Base-by-base conservation (phyloP, 73 alveolate species). In the Paramecium tetraurelia region DNA sequence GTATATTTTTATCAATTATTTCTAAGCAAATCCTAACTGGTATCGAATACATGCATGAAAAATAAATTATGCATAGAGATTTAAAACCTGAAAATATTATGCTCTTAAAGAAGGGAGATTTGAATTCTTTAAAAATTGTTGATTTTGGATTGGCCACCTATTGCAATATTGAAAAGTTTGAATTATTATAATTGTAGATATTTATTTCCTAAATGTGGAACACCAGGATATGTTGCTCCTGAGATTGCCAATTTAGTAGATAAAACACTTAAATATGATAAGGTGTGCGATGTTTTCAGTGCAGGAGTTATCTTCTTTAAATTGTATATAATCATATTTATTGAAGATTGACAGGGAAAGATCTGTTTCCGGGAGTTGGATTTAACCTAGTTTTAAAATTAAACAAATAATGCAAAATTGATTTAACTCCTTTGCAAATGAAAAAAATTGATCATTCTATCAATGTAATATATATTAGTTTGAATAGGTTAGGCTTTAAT, bases 171-270 rank as follows among this genome's bases (percentile, higher is more conserved):
- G 88, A 89, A n/a, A 77, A 77, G 63, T 89, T 68, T 40, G 1
- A 5, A 38, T 7, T 35, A 75, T 63, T 10, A 29, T 35, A 75
- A 38, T 16, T 38, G 2, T 36, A 75, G 87, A 75, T 75, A 44
- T 80, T 43, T 89, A 69, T 89, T 89, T 83, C 92, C 86, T 48
- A 86, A 77, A 69, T 72, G 95, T 77, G 98, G 98, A 2, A 96
- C 97, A 5, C 92, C 95, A 10, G 98, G 96, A 38, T 94, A 92
- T 46, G 92, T 94, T n/a, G 98, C 98, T 35, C 98, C 98, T 44
- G 90, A 80, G 12, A 80, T 80, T 3, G 90, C 90, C 1, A 80
- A 80, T 21, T 24, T 80, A 43, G 76, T 80, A 8, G 90, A 80
- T 80, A 80, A 80, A 46, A 44, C 29, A 8, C 1, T 18, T 14